Evolutionary conservation across 345 rosid genomes (phyloP).

Genomic region (Euphorbia lathyris): DNA sequence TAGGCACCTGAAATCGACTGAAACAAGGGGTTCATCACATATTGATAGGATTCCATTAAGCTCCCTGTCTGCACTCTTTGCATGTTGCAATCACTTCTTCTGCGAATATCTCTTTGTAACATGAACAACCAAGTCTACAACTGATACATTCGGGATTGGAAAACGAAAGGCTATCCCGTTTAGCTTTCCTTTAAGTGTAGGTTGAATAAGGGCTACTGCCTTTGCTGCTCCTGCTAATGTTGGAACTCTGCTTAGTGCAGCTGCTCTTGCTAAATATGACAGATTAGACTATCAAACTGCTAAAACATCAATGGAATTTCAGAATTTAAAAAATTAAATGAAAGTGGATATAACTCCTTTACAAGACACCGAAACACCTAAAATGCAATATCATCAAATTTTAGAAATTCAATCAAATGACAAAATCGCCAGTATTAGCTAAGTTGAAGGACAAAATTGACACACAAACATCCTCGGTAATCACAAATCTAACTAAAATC

Average conservation of each 20-base stretch:
- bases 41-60: conserved; percentile 77
- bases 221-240: conserved; percentile 96
- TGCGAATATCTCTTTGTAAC: conserved; percentile 85
- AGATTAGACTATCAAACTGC: too few species aligned
- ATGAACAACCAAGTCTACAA: conserved; percentile 88
- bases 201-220: conserved; percentile 93
- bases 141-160: conserved; percentile 94
- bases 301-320: too few species aligned
- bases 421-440: too few species aligned
- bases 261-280: too few species aligned
- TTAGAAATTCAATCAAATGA: too few species aligned
- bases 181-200: conserved; percentile 83
- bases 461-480: too few species aligned
- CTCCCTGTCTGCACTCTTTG: conserved; percentile 79
- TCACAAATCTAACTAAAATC: too few species aligned
- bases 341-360: too few species aligned
- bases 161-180: conserved; percentile 95
- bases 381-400: too few species aligned
- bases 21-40: conserved; percentile 92
- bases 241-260: conserved; percentile 91
- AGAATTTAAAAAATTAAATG: too few species aligned
- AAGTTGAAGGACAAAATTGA: too few species aligned
- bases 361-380: too few species aligned
- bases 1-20: conserved; percentile 86
- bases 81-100: conserved; percentile 93